Percentiles rank a stretch among this genome's conserved stretches.
phyloP scores from a whole-genome alignment of 2,329 filamentous ascomycete genomes.

The Arthroderma sp. region DNA sequence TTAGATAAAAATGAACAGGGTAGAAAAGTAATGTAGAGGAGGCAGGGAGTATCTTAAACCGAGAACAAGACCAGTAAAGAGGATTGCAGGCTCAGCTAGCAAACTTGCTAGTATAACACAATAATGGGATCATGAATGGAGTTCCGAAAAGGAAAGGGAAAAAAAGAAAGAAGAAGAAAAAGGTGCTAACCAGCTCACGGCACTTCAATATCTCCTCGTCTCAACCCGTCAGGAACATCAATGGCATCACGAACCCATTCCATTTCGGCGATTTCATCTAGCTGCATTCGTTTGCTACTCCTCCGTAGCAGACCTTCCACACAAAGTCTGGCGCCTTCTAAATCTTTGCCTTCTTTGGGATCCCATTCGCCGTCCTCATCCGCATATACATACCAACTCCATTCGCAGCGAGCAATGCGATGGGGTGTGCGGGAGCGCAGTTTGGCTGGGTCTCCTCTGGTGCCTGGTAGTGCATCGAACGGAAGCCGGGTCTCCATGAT shows the following conservation, averaged over 20 bases:
- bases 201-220: slow-evolving; percentile 40
- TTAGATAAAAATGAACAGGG: too few relatives aligned
- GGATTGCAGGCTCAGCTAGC: too few relatives aligned
- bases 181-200: slow-evolving; percentile 18
- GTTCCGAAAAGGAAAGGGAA: background rate
- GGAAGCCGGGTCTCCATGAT: slow-evolving; percentile 85
- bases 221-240: slow-evolving; percentile 46
- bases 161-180: background rate
- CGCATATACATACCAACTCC: slow-evolving; percentile 82
- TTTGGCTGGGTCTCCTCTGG: slow-evolving; percentile 55
- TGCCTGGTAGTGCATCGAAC: slow-evolving; percentile 77
- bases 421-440: slow-evolving; percentile 76
- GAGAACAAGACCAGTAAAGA: too few relatives aligned
- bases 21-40: too few relatives aligned
- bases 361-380: slow-evolving; percentile 82
- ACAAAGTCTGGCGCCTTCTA: slow-evolving; percentile 64
- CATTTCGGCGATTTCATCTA: slow-evolving; percentile 58
- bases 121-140: too few relatives aligned
- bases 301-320: slow-evolving; percentile 78
- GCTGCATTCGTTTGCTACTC: slow-evolving; percentile 60
- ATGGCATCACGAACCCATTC: slow-evolving; percentile 71
- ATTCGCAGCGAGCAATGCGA: slow-evolving; percentile 89
- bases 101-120: too few relatives aligned
- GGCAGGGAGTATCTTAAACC: too few relatives aligned
- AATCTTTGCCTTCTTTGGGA: slow-evolving; percentile 47